Base-by-base conservation (phyloP, 1,284 basidiomycete genomes). In the Ganoderma sp. region DNA sequence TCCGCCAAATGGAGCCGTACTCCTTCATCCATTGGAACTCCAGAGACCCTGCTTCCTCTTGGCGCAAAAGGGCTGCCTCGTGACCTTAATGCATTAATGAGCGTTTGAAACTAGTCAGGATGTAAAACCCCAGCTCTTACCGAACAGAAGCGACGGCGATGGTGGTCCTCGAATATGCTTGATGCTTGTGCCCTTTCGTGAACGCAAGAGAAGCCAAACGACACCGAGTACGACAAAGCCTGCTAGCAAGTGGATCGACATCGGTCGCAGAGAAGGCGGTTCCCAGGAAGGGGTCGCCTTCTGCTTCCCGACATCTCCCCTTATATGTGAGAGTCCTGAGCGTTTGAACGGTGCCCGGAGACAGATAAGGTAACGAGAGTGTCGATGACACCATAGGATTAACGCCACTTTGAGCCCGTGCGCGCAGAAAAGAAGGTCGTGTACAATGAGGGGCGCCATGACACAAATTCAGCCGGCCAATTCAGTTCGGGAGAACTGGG, bases 1-100 rank as follows among this genome's bases (percentile, higher is more conserved):
- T 69, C 41, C 69, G 72, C 73, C 74, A 77, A 2, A 69, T 73
- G 9, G 62, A 59, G 1, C 76, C 76, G 56, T 71, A 77, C 58
- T 76, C 64, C 1, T 58, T 66, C 63, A 73, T 48, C 70, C 71
- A 77, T 48, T 69, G 66, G 45, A 74, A 69, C 25, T 77, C 75
- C 1, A 74, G 41, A 42, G 72, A 69, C 1, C 75, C 76, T 3
- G 71, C 71, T n/a, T 75, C 70, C 17, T 68, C 34, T 61, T 76
- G 72, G 32, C 68, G 69, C 15, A 48, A 65, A 14, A 75, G 45
- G 2, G 72, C 64, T 12, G 68, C 67, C 10, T 73, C 70, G 37
- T 74, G 69, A 0, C 74, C 74, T 75, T 32, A 32, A 32, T 32
- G 25, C 5, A 22, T 12, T 2, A n/a, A 9, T 52, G 25, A 52